These are phyloP conservation scores for Amanita brunnescens DNA, from an alignment of 768 basidiomycete genomes.

Conservation along the genomic window DNA sequence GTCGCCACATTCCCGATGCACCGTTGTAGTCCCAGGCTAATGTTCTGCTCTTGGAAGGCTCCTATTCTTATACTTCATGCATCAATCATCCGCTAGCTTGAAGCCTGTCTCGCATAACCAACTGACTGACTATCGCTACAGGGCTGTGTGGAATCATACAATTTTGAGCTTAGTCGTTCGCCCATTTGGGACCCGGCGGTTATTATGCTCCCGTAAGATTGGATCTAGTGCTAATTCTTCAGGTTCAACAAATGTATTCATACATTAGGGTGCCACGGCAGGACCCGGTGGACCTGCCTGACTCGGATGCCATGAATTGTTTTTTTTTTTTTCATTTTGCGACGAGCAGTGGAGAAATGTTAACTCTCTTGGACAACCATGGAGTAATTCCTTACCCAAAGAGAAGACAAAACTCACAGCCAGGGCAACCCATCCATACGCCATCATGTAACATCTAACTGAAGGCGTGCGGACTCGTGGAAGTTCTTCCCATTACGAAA, in stretches of 20 bases:
- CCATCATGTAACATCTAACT: not conserved
- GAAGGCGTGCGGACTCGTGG: not conserved
- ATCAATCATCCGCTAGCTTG: not conserved
- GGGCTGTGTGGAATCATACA: not conserved
- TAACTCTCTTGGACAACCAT: not conserved
- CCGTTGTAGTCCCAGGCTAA: not conserved
- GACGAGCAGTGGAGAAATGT: not conserved
- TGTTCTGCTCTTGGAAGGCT: not conserved
- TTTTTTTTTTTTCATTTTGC: too few relatives aligned
- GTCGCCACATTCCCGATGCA: not conserved
- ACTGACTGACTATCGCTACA: not conserved
- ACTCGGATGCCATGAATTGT: not conserved
- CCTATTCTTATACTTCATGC: not conserved
- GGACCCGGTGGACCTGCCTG: not conserved
- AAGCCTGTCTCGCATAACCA: not conserved
- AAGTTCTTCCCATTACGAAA: not conserved
- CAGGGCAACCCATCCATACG: not conserved
- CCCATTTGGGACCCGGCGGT: not conserved
- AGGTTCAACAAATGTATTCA: not conserved
- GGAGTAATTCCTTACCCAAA: not conserved
- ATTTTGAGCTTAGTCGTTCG: not conserved
- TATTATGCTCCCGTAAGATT: constrained; percentile 1
- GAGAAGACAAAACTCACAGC: not conserved
- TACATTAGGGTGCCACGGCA: not conserved
- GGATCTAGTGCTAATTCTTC: not conserved